Conservation (phyloP, 73 alveolate species). For the Paraurostyla sp. region DNA sequence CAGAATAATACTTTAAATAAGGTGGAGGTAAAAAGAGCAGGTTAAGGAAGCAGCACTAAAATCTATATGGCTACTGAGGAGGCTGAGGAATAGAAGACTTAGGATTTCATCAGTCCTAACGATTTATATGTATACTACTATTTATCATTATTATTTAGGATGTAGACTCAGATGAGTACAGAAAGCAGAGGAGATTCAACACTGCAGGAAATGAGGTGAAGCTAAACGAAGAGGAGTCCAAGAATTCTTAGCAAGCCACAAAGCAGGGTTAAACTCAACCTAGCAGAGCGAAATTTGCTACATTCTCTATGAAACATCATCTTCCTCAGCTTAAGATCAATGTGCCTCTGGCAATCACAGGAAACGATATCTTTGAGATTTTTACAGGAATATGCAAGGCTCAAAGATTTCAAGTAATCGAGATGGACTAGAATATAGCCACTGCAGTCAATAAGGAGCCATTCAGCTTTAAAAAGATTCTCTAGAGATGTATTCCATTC, state of each 20-base stretch:
- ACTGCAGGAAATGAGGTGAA: neutral
- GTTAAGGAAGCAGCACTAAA: neutral
- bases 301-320: neutral
- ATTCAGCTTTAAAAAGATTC: constrained; percentile 47
- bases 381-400: constrained; percentile 43
- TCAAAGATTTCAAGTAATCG: constrained; percentile 70
- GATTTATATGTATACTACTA: neutral
- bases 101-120: neutral
- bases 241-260: no score
- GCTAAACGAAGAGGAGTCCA: neutral
- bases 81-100: neutral
- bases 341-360: constrained; percentile 63
- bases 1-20: no score
- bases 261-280: no score
- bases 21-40: neutral
- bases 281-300: constrained; percentile 3
- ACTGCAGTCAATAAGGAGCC: constrained; percentile 81
- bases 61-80: neutral
- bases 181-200: no score
- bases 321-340: constrained; percentile 60
- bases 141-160: no score
- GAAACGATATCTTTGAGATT: constrained; percentile 54
- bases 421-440: constrained; percentile 59
- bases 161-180: no score
- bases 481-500: constrained; percentile 67